These are phyloP conservation scores for Auxenochlorella pyrenoidosa DNA, from an alignment of 139 green algal genomes.

Conservation along the genomic window DNA sequence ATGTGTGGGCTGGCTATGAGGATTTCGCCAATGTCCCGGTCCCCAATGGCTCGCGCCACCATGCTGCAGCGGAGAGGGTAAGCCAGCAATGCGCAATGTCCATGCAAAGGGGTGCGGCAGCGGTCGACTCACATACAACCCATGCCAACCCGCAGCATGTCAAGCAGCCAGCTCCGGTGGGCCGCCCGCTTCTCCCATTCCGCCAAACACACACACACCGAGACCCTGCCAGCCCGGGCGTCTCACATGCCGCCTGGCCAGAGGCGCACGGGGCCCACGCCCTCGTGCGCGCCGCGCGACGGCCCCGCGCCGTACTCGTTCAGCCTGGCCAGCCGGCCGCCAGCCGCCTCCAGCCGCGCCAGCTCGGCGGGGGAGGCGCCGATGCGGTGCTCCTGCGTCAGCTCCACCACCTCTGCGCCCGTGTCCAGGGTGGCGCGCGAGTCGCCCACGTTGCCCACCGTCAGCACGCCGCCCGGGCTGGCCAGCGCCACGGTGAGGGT, in stretches of 20 bases:
- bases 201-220: too few relatives aligned
- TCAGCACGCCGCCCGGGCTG: conserved; percentile 55
- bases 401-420: conserved; percentile 47
- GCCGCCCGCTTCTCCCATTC: too few relatives aligned
- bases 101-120: too few relatives aligned
- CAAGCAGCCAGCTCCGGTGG: neutral
- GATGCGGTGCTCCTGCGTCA: conserved; percentile 66
- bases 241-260: conserved; percentile 87
- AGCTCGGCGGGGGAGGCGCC: conserved; percentile 42
- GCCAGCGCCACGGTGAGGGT: conserved; percentile 21
- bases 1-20: conserved; percentile 87
- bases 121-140: too few relatives aligned
- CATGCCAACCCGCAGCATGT: too few relatives aligned
- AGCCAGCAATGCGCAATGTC: neutral
- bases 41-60: conserved; percentile 85
- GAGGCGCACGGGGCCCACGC: conserved; percentile 87
- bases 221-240: too few relatives aligned
- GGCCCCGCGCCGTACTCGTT: conserved; percentile 38
- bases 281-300: conserved; percentile 30
- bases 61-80: conserved; percentile 58
- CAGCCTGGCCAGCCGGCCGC: conserved; percentile 46
- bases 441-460: conserved; percentile 88
- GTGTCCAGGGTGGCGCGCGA: conserved; percentile 82
- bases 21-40: conserved; percentile 81
- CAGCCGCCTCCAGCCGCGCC: conserved; percentile 41